Base-by-base conservation (phyloP, 371 early-diverging fungal genomes). In the Chytridium lagenaria region DNA sequence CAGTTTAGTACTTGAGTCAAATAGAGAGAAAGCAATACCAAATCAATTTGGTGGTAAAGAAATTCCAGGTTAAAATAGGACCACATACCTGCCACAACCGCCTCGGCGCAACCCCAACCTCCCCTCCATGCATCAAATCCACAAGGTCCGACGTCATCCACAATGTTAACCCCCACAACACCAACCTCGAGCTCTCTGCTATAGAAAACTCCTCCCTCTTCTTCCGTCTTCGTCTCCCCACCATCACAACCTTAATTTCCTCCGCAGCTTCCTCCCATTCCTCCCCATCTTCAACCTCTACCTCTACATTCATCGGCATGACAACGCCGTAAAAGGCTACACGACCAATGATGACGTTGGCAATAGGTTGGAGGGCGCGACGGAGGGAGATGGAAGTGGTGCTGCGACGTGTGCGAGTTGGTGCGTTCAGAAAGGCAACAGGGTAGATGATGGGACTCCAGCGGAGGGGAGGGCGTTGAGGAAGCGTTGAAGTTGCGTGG, bases 81-180 rank as follows among this genome's bases (percentile, higher is more conserved):
- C 5, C 7, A 28, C 10, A 16, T 28, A 55, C 55, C 55, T 55
- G 23, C 55, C 10, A 16, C 55, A 55, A 55, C 5, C 16, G 10
- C 55, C 55, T 55, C 23, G 55, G n/a, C n/a, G n/a, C n/a, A n/a
- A n/a, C 23, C 10, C 23, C 23, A 10, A 55, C 26, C 26, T 55
- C 3, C 31, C 16, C 22, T 28, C 68, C 68, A 1, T 33, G 34
- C 68, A 50, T 34, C 73, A 78, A 23, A 31, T 74, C 79, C 40
- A 90, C 70, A 30, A 91, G 69, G 67, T 91, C 90, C 0, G 80
- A 80, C 30, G 88, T 89, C 89, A 91, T 88, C 39, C 88, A 85
- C 67, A 91, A 66, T 0, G 91, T 91, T 59, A 91, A 69, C 23
- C 91, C 91, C 91, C 91, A 90, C 19, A 91, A 70, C 19, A 87